Evolutionary conservation across 2,329 filamentous ascomycete genomes (phyloP).

Genomic region (Aspergillus quadricinctus): DNA sequence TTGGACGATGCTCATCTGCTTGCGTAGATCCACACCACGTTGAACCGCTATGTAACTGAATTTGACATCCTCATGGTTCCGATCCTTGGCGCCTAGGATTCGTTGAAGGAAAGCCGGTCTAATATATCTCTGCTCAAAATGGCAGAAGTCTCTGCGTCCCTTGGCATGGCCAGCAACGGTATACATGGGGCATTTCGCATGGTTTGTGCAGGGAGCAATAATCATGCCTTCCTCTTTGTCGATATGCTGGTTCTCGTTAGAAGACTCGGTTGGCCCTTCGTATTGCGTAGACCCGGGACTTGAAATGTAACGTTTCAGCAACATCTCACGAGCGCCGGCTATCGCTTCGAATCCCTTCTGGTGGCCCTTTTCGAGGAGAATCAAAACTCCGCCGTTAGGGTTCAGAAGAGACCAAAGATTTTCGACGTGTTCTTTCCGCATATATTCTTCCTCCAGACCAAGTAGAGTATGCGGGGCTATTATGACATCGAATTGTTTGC

Average conservation of each 20-base stretch:
- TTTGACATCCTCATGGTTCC: constrained; percentile 84
- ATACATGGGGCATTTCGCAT: constrained; percentile 86
- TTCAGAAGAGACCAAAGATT: constrained; percentile 87
- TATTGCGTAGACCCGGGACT: constrained; percentile 52
- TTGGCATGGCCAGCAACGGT: constrained; percentile 61
- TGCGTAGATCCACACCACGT: constrained; percentile 63
- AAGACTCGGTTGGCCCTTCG: constrained; percentile 33
- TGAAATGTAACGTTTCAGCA: constrained; percentile 69
- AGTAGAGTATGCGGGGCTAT: constrained; percentile 83
- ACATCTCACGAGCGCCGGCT: constrained; percentile 72
- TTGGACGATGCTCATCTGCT: constrained; percentile 41
- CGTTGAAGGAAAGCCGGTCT: constrained; percentile 77
- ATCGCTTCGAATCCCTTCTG: constrained; percentile 90
- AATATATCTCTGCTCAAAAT: constrained; percentile 84
- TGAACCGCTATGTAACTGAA: constrained; percentile 88
- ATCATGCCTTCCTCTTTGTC: constrained; percentile 60
- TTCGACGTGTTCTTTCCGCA: constrained; percentile 73
- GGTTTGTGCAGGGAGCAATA: constrained; percentile 73
- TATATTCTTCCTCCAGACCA: constrained; percentile 67
- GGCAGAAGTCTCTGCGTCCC: constrained; percentile 85
- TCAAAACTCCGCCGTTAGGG: constrained; percentile 77
- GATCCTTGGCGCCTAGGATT: constrained; percentile 61
- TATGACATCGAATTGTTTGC: constrained; percentile 84
- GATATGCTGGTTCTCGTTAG: constrained; percentile 22
- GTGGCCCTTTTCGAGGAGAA: constrained; percentile 86